Base-by-base conservation (phyloP, 257 asterid genomes). In the Nicotiana sylvestris region DNA sequence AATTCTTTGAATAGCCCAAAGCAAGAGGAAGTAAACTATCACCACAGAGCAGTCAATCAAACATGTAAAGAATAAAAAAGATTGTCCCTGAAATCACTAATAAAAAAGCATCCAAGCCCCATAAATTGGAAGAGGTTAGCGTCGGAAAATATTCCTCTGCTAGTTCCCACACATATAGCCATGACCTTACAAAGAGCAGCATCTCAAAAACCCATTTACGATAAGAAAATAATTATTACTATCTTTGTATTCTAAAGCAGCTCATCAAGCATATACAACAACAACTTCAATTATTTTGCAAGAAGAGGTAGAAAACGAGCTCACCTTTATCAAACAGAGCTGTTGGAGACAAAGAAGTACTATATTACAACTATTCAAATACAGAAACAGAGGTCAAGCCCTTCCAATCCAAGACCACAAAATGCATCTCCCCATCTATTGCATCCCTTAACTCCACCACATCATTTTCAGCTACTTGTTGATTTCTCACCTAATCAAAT, bases 341-440 rank as follows among this genome's bases (percentile, higher is more conserved):
- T 21, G 62, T 80, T 85, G 84, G 80, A 84, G 51, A 81, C 76
- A 37, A 83, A 82, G 56, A 68, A 84, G 57, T 27, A 82, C 29
- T n/a, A 57, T 17, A 60, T 27, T 69, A 70, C 8, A 15, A 21
- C 64, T 76, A 66, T 27, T 55, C 57, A 43, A 67, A 49, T 53
- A 76, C 46, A 51, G 65, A 27, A 76, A 76, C 49, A 49, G 80
- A 51, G 65, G 17, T 76, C 80, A 76, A 8, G 13, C 65, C 39
- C 80, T 76, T 51, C 80, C 65, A 76, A 62, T 76, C 80, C 80
- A 76, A 29, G 43, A 51, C 65, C 43, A 49, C 80, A 49, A 74
- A 53, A 49, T 74, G 61, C 51, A 27, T 74, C 43, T 74, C 39
- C 80, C 80, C 80, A 74, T 74, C 69, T 61, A 25, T 10, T 25